Conservation (phyloP, 352 stramenopile genomes). For the Phytophthora tentaculata region DNA sequence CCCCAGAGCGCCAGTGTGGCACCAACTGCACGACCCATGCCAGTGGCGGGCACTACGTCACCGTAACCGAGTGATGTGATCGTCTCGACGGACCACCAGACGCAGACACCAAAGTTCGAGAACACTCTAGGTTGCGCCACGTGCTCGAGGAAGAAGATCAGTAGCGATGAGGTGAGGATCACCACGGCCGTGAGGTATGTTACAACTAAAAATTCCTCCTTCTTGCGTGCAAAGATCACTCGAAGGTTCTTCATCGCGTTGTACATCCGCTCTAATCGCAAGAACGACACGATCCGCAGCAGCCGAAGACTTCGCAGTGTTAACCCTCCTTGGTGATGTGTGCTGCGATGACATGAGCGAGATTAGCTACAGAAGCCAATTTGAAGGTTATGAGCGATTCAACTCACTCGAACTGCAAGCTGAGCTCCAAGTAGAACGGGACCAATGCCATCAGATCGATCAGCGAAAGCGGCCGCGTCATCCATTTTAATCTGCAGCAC, state of each 20-base stretch:
- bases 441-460: constrained; percentile 63
- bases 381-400: background rate
- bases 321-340: constrained; percentile 42
- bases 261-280: constrained; percentile 67
- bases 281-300: constrained; percentile 62
- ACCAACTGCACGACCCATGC: constrained; percentile 44
- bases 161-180: constrained; percentile 61
- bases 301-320: constrained; percentile 64
- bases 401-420: constrained; percentile 52
- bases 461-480: constrained; percentile 57
- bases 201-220: constrained; percentile 69
- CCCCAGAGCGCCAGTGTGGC: constrained; percentile 60
- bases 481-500: constrained; percentile 59
- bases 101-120: constrained; percentile 51
- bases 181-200: constrained; percentile 62
- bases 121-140: constrained; percentile 53
- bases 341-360: constrained; percentile 11
- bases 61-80: constrained; percentile 77
- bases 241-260: constrained; percentile 64
- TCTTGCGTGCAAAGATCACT: constrained; percentile 60
- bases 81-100: constrained; percentile 71
- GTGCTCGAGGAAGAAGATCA: constrained; percentile 75
- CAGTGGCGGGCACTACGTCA: constrained; percentile 60
- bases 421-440: constrained; percentile 69
- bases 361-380: too few relatives aligned